Conservation (phyloP, 352 stramenopile species). For the Phytopythium vexans region DNA sequence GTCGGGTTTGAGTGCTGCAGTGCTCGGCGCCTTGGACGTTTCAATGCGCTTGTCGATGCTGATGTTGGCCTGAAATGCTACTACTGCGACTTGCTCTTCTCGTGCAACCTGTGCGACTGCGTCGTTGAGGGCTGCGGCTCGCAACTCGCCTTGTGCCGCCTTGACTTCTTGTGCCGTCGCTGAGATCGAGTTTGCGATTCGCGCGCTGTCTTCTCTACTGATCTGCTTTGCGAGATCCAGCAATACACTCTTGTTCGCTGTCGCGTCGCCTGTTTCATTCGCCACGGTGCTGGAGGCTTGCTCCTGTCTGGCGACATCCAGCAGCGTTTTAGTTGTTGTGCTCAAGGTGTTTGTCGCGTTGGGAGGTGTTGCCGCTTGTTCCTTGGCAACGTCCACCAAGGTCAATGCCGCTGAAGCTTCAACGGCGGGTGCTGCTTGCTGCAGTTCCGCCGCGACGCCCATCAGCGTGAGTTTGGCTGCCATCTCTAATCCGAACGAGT, state of each 20-base stretch:
- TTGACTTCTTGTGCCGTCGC: conserved; percentile 39
- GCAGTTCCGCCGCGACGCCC: too few relatives aligned
- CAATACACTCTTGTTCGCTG: conserved; percentile 16
- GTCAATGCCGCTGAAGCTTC: too few relatives aligned
- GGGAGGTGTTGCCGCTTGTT: too few relatives aligned
- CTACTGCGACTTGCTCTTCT: conserved; percentile 25
- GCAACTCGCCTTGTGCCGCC: conserved; percentile 20
- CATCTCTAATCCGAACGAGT: too few relatives aligned
- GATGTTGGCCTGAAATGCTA: conserved; percentile 12
- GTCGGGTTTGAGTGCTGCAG: neutral
- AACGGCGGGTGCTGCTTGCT: too few relatives aligned
- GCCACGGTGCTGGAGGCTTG: neutral
- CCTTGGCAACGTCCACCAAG: too few relatives aligned
- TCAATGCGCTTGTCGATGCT: conserved; percentile 5
- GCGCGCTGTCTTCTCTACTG: conserved; percentile 31
- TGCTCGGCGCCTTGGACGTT: conserved; percentile 1
- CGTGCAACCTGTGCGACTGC: conserved; percentile 18
- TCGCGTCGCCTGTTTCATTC: neutral
- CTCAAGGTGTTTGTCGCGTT: too few relatives aligned
- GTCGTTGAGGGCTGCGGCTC: conserved; percentile 15
- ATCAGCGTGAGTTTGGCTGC: too few relatives aligned
- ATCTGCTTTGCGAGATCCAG: conserved; percentile 47
- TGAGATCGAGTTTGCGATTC: conserved; percentile 29
- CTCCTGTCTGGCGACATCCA: conserved; percentile 45
- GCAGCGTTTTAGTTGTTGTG: conserved; percentile 15